Evolutionary conservation across 108 stramenopile genomes (phyloP).

Genomic region (Cyclotella atomus): DNA sequence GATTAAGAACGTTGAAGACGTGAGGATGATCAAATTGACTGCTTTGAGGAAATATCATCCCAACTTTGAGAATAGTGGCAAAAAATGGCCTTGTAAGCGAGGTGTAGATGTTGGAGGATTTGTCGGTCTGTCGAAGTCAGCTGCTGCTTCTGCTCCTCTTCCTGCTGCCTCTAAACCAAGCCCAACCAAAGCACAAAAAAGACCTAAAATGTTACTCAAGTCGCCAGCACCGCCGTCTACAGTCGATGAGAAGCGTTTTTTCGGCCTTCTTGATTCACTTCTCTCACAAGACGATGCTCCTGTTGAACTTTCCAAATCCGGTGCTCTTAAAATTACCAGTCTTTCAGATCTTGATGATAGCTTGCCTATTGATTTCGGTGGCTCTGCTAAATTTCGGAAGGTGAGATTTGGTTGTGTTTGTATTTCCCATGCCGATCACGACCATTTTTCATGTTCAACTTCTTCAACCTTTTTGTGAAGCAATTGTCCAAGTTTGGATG

Average conservation of each 20-base stretch:
- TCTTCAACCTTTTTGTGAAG: no score
- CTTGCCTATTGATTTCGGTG: no score
- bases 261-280: not conserved
- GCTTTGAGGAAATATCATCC: conserved; percentile 43
- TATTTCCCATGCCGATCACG: no score
- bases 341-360: not conserved
- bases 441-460: no score
- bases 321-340: not conserved
- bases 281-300: not conserved
- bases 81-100: conserved; percentile 13
- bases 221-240: not conserved
- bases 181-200: not conserved
- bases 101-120: conserved; percentile 45
- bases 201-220: no score
- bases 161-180: not conserved
- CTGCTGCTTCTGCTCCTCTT: no score
- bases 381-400: no score
- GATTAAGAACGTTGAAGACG: conserved; percentile 60
- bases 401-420: no score
- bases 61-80: conserved; percentile 4
- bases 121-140: conserved; percentile 18
- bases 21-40: conserved; percentile 63
- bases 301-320: not conserved
- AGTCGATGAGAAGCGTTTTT: not conserved
- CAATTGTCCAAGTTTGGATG: no score